Evolutionary conservation across 1,284 basidiomycete genomes (phyloP), one percentile per base, ranked within the genome.

Genomic region (Peniophora sp.): DNA sequence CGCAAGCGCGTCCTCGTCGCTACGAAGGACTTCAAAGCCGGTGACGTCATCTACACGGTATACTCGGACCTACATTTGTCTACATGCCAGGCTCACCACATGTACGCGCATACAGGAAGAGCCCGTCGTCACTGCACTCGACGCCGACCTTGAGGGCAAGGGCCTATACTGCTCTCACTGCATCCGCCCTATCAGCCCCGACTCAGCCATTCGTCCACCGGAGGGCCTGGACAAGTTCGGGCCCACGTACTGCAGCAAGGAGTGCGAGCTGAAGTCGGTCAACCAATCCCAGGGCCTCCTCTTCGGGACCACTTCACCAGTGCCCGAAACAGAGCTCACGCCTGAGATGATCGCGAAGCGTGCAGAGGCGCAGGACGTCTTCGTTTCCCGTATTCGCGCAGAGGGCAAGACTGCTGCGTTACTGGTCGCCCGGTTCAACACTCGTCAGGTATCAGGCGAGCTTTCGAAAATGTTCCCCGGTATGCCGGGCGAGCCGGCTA

Each of bases 1-100:
- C 50, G 51, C 3, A 75, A 77, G 56, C 81, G 81, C 59, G 69
- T 80, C n/a, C 66, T 89, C 20, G 71, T 87, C 20, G 77, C 78
- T n/a, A 74, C 69, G 51, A 81, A 83, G 62, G 83, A 89, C 59
- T 74, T 90, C 53, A 68, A 73, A 51, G 73, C 74, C 10, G 89
- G 86, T 45, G 85, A 89, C 49, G 66, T 80, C 43, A 87, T 91
- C 49, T 91, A 89, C 69, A 84, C 77, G 74, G 88, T 83, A 57
- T n/a, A n/a, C 20, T 45, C 9, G 20, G 23, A 45, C 17, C 22
- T 24, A 22, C 23, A 9, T 25, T 23, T 45, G 44, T 24, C 32
- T 51, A 35, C 10, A 48, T 34, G 8, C n/a, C n/a, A 12, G n/a
- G 22, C n/a, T 48, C 35, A 11, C 27, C 20, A 2, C 19, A 39